phyloP scores from a whole-genome alignment of 2,329 filamentous ascomycete species.

The Xylariaceae sp. region DNA sequence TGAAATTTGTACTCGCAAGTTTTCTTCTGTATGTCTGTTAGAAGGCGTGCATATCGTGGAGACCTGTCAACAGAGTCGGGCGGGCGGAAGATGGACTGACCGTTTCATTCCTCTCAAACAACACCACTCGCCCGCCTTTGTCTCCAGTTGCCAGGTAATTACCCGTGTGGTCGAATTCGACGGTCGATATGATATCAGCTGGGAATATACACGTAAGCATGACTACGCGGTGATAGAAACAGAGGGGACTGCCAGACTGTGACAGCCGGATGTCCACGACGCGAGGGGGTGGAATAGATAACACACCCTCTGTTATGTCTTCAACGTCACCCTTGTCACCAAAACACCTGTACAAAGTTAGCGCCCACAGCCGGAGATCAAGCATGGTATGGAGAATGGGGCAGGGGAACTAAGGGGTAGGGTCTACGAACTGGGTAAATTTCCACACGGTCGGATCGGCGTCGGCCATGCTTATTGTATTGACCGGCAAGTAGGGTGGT shows the following conservation, averaged over 20 bases:
- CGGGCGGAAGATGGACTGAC: conserved; percentile 45
- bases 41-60: neutral
- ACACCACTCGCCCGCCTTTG: conserved; percentile 77
- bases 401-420: neutral
- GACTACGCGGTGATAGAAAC: neutral
- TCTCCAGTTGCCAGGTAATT: conserved; percentile 89
- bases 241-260: neutral
- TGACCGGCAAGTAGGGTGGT: conserved; percentile 8
- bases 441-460: conserved; percentile 22
- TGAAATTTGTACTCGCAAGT: conserved; percentile 99
- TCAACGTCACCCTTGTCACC: conserved; percentile 99
- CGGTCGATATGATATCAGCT: conserved; percentile 89
- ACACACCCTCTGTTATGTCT: conserved; percentile 89
- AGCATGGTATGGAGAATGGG: conserved; percentile 15
- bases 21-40: conserved; percentile 68
- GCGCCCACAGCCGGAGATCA: conserved; percentile 15
- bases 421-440: conserved; percentile 19
- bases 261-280: neutral
- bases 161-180: conserved; percentile 85
- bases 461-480: conserved; percentile 19
- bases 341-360: conserved; percentile 68
- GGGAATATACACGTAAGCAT: conserved; percentile 6
- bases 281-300: neutral
- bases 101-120: conserved; percentile 93
- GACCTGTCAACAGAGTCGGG: neutral